Conservation (phyloP, 2,329 filamentous ascomycete species). For the Colletotrichum horii region DNA sequence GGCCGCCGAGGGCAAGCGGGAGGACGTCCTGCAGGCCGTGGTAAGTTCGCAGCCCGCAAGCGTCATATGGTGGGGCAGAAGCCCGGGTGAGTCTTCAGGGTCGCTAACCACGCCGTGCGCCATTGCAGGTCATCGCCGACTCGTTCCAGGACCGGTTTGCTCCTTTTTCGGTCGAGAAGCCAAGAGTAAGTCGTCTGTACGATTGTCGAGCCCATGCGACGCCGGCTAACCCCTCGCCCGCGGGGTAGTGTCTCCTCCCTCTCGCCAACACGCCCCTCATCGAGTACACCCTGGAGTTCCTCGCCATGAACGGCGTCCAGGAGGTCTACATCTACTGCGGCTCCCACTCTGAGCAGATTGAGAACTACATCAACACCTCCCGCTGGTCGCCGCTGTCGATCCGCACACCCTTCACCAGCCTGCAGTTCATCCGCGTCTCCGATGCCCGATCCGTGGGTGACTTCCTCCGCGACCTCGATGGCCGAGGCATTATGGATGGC, state of each 20-base stretch:
- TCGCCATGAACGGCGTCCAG: conserved; percentile 93
- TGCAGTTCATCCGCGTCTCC: conserved; percentile 84
- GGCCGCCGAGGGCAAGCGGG: conserved; percentile 57
- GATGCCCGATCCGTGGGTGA: conserved; percentile 89
- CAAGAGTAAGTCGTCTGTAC: conserved; percentile 68
- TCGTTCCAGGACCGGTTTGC: conserved; percentile 92
- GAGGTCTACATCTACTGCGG: conserved; percentile 93
- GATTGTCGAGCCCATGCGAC: not conserved
- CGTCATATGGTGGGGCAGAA: conserved; percentile 30
- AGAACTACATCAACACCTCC: conserved; percentile 83
- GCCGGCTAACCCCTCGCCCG: conserved; percentile 17
- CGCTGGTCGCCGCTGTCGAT: conserved; percentile 67
- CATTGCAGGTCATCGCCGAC: conserved; percentile 80
- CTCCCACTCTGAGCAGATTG: conserved; percentile 84
- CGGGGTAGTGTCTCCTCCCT: conserved; percentile 80
- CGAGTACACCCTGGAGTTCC: conserved; percentile 96
- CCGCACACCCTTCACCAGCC: conserved; percentile 71
- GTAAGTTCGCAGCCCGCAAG: conserved; percentile 39
- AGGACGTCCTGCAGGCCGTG: conserved; percentile 64
- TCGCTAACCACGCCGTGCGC: not conserved
- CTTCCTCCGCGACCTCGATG: conserved; percentile 92
- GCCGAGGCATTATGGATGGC: conserved; percentile 80
- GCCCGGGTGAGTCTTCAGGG: not conserved
- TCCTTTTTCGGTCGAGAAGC: conserved; percentile 87
- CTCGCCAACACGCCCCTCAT: conserved; percentile 94